Conservation (phyloP, 2,329 filamentous ascomycete species). For the Xylariales sp. region DNA sequence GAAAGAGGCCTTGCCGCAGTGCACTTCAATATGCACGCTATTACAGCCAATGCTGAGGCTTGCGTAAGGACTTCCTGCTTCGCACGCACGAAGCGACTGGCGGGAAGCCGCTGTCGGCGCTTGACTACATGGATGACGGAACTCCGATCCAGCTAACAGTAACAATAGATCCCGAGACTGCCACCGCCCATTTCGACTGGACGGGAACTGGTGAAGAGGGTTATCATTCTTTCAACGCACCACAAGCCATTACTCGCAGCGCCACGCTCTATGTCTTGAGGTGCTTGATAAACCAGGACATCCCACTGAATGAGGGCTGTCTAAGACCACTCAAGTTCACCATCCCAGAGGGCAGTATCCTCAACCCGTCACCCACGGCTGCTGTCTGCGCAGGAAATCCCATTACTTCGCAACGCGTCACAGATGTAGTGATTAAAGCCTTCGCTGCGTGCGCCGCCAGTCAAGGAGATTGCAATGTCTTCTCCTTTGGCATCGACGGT, state of each 20-base stretch:
- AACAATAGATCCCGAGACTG: slow-evolving; percentile 59
- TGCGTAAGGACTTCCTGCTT: slow-evolving; percentile 26
- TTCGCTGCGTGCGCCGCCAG: slow-evolving; percentile 50
- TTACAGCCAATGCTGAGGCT: slow-evolving; percentile 35
- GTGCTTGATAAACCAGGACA: slow-evolving; percentile 66
- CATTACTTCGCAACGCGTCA: slow-evolving; percentile 16
- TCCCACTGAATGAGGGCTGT: slow-evolving; percentile 72
- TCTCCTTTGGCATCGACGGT: slow-evolving; percentile 68
- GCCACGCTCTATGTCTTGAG: slow-evolving; percentile 33
- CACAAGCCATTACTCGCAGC: slow-evolving; percentile 22
- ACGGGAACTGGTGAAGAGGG: slow-evolving; percentile 48
- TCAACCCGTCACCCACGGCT: slow-evolving; percentile 22
- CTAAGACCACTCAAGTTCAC: slow-evolving; percentile 29
- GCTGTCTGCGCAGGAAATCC: slow-evolving; percentile 17
- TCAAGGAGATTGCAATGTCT: slow-evolving; percentile 74
- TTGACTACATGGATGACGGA: slow-evolving; percentile 70
- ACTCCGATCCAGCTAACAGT: slow-evolving; percentile 22
- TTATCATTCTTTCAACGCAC: slow-evolving; percentile 24
- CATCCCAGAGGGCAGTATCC: slow-evolving; percentile 22
- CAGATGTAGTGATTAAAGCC: slow-evolving; percentile 17
- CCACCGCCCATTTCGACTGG: slow-evolving; percentile 59
- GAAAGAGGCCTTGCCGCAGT: slow-evolving; percentile 27
- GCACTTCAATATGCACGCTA: slow-evolving; percentile 34
- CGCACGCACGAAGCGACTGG: slow-evolving; percentile 31
- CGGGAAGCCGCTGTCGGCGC: slow-evolving; percentile 52